phyloP scores from a whole-genome alignment of 495 filamentous ascomycete species.

The Gamarada debralockiae region DNA sequence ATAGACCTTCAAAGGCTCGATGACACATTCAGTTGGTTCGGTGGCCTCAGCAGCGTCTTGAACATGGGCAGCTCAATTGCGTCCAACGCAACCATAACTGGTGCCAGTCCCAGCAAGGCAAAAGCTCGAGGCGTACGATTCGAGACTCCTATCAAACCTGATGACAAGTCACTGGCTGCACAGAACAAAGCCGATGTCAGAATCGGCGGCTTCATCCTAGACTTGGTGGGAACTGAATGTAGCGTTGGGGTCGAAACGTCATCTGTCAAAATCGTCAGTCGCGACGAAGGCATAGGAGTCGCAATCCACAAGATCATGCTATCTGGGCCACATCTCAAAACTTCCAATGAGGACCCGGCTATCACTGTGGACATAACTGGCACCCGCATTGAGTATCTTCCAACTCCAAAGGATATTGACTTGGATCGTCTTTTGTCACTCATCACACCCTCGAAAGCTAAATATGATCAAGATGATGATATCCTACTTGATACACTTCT shows the following conservation, averaged over 20 bases:
- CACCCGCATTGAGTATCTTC: constrained; percentile 70
- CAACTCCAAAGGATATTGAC: constrained; percentile 71
- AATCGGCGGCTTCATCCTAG: constrained; percentile 69
- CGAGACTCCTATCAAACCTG: constrained; percentile 47
- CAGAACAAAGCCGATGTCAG: constrained; percentile 70
- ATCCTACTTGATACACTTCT: constrained; percentile 91
- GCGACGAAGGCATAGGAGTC: constrained; percentile 63
- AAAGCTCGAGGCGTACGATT: constrained; percentile 70
- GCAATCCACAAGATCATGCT: constrained; percentile 73
- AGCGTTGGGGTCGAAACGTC: constrained; percentile 70
- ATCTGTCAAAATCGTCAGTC: constrained; percentile 72
- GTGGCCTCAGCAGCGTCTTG: constrained; percentile 87
- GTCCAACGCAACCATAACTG: constrained; percentile 58
- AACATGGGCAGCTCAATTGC: constrained; percentile 82
- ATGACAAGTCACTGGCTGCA: constrained; percentile 39
- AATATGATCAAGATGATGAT: constrained; percentile 88
- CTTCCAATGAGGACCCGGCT: constrained; percentile 45
- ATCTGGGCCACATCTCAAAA: constrained; percentile 59
- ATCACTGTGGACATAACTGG: constrained; percentile 48
- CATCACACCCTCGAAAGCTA: constrained; percentile 86
- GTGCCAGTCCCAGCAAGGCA: constrained; percentile 29
- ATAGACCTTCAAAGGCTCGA: constrained; percentile 80
- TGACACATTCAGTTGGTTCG: constrained; percentile 83
- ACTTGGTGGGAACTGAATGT: constrained; percentile 72
- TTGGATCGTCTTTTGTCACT: constrained; percentile 77